A percentile compares a stretch with the other conserved stretches of the same genome.
Conservation (phyloP, 2,329 filamentous ascomycete species). For the Aspergillus nomiae region DNA sequence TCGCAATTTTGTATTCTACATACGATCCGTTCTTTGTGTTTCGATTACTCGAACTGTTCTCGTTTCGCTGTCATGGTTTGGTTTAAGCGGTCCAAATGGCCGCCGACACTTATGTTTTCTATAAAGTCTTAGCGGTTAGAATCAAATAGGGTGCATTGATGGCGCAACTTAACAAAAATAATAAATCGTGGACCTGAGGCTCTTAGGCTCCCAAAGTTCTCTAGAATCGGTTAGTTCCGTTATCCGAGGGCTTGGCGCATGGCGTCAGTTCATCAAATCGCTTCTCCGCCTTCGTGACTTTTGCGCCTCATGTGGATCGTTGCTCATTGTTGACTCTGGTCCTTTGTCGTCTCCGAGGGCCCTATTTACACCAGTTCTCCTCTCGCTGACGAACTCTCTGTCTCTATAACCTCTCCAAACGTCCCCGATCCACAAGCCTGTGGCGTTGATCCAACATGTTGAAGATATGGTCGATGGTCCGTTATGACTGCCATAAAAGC, state of each 20-base stretch:
- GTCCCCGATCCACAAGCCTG: neutral
- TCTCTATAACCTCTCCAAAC: neutral
- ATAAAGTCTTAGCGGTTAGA: constrained; percentile 28
- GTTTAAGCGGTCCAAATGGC: constrained; percentile 19
- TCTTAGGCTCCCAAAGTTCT: neutral
- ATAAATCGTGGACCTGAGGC: neutral
- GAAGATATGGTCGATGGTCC: constrained; percentile 99
- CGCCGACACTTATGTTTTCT: constrained; percentile 20
- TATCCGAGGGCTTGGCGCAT: constrained; percentile 1
- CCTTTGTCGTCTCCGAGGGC: constrained; percentile 7
- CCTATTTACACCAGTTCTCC: neutral
- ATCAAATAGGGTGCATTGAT: constrained; percentile 30
- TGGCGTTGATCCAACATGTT: constrained; percentile 68
- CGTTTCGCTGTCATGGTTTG: constrained; percentile 18
- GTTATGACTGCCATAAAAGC: constrained; percentile 22
- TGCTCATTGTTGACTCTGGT: neutral
- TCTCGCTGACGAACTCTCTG: neutral
- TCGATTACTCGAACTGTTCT: constrained; percentile 15
- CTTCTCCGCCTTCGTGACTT: neutral
- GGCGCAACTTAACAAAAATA: neutral
- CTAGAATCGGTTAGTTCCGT: neutral
- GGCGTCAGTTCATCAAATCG: constrained; percentile 1
- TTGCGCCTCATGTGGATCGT: constrained; percentile 4
- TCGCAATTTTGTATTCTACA: constrained; percentile 29
- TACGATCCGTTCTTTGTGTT: constrained; percentile 20